Evolutionary conservation across 2,329 filamentous ascomycete genomes (phyloP).

Genomic region (Penicillium freii): DNA sequence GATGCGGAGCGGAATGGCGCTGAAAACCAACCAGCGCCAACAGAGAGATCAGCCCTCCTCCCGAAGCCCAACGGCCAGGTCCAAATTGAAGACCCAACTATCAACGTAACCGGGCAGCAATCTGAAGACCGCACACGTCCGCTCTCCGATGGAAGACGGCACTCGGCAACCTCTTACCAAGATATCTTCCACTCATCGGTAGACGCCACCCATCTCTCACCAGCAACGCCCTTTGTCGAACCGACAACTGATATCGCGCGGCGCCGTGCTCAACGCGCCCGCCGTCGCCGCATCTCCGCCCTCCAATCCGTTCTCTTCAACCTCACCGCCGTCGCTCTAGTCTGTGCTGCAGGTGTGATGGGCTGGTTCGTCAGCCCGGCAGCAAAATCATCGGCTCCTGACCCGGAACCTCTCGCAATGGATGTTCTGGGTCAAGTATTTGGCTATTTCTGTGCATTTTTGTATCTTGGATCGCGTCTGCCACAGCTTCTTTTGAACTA

Average conservation of each 20-base stretch:
- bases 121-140: conserved; percentile 8
- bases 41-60: conserved; percentile 34
- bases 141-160: conserved; percentile 20
- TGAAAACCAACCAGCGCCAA: conserved; percentile 22
- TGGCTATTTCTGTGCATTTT: conserved; percentile 82
- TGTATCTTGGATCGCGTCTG: conserved; percentile 86
- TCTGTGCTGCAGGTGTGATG: conserved; percentile 75
- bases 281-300: conserved; percentile 36
- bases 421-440: conserved; percentile 82
- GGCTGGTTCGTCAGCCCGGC: conserved; percentile 77
- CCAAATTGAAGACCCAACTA: conserved; percentile 10
- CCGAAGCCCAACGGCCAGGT: conserved; percentile 20
- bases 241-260: conserved; percentile 35
- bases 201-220: conserved; percentile 69
- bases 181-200: conserved; percentile 54
- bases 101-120: not conserved
- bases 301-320: conserved; percentile 66
- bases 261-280: conserved; percentile 14
- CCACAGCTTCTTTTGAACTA: conserved; percentile 92
- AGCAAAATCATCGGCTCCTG: conserved; percentile 20
- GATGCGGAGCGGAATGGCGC: conserved; percentile 19
- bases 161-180: conserved; percentile 39
- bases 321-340: conserved; percentile 70
- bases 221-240: conserved; percentile 75
- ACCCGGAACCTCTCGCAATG: conserved; percentile 56